Evolutionary conservation across 176 grass and related monocot species (phyloP), one percentile per base, ranked within the genome.

Genomic region (Rhynchospora tenuis): DNA sequence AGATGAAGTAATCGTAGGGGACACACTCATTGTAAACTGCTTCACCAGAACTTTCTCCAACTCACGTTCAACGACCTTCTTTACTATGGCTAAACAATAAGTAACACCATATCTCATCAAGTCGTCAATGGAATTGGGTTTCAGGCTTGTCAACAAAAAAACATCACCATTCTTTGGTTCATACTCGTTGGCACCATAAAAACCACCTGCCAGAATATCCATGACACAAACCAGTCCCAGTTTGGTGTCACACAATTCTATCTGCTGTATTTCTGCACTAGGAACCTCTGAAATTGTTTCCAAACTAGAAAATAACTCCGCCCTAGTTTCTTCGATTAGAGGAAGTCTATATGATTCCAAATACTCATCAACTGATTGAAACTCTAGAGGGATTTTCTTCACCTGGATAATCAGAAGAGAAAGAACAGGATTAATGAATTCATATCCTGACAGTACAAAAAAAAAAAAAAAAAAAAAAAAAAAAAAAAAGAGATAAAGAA

Each of bases 241-340:
- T 33, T 50, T 64, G n/a, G 83, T 84, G 9, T 79, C 29, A 80
- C 11, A 28, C 78, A 67, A 48, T 70, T 90, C 88, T 84, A 91
- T 89, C 1, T 82, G 84, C 7, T 79, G 26, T 88, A 97, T 91
- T 85, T 84, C 85, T 1, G 80, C 86, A 5, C 38, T 66, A 43
- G 92, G 94, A 12, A 90, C 88, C 80, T 91, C 83, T 2, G 83
- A 16, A 14, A 97, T 81, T n/a, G 64, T 73, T 20, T 89, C 76
- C 89, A 97, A 83, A 64, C 83, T 84, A 47, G 88, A 92, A 75
- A 64, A 85, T 0, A 97, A 61, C 14, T 88, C 72, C 1, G 88
- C 86, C 42, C 92, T 86, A 64, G 92, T 94, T 86, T 97, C 92
- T 85, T 97, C 90, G 54, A 94, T 84, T 9, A 97, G 78, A 73